Conservation (phyloP, 1,139 yeast species). For the Yamadazyma atlantica region DNA sequence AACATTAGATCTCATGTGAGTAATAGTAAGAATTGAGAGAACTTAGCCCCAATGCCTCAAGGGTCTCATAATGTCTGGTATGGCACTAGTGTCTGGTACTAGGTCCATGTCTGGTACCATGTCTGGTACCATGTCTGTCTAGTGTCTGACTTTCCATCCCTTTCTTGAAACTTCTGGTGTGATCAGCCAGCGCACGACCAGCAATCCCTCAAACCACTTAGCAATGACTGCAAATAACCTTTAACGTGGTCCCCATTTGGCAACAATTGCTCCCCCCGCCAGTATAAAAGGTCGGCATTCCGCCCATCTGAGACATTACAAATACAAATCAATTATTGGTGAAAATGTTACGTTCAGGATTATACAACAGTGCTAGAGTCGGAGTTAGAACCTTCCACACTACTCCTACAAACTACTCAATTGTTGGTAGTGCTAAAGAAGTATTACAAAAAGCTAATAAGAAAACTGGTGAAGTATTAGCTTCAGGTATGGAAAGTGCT, state of each 20-base stretch:
- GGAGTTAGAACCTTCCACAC: constrained; percentile 10
- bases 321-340: neutral
- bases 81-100: too few species aligned
- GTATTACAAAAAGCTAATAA: constrained; percentile 34
- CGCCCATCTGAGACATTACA: constrained; percentile 1
- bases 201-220: neutral
- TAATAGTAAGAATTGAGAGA: too few species aligned
- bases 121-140: too few species aligned
- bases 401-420: constrained; percentile 19
- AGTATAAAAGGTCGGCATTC: neutral
- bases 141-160: too few species aligned
- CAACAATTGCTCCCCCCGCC: constrained; percentile 5
- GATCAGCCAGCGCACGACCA: too few species aligned
- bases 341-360: constrained; percentile 14
- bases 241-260: constrained; percentile 6
- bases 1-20: too few species aligned
- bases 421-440: constrained; percentile 37
- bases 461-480: constrained; percentile 36
- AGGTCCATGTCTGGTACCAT: too few species aligned
- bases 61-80: too few species aligned
- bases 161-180: neutral
- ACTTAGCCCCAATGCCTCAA: too few species aligned
- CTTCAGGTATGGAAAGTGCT: constrained; percentile 33
- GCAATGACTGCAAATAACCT: constrained; percentile 2
- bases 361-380: constrained; percentile 10